Conservation (phyloP, 306 rosid species). For the Comarum palustre region DNA sequence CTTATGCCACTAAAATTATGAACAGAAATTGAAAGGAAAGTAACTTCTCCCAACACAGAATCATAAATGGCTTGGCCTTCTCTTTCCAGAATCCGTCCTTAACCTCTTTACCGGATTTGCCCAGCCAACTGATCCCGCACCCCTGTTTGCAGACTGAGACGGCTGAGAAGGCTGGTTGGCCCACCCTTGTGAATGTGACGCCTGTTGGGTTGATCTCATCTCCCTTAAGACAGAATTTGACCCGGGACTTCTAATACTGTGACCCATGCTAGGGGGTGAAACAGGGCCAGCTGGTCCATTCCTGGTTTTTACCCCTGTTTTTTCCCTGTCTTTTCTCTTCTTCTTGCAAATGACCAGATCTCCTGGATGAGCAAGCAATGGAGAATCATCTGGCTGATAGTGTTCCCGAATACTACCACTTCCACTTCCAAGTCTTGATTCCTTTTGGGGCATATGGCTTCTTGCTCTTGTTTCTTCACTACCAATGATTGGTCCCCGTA, state of each 20-base stretch:
- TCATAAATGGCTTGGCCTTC: constrained; percentile 86
- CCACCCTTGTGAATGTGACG: constrained; percentile 57
- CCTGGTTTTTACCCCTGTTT: constrained; percentile 54
- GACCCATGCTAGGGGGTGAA: constrained; percentile 64
- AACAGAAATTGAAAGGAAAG: constrained; percentile 15
- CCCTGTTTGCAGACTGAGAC: constrained; percentile 35
- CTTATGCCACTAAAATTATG: constrained; percentile 37
- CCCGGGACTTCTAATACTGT: constrained; percentile 57
- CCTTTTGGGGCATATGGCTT: constrained; percentile 57
- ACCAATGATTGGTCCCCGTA: constrained; percentile 38
- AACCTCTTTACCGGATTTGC: constrained; percentile 81
- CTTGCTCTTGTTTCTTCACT: constrained; percentile 58
- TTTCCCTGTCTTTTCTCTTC: constrained; percentile 87
- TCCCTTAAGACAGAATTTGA: constrained; percentile 53
- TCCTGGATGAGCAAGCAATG: constrained; percentile 76
- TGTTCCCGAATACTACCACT: constrained; percentile 60
- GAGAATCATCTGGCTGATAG: constrained; percentile 58
- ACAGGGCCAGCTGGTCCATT: constrained; percentile 61
- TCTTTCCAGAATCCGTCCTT: constrained; percentile 88
- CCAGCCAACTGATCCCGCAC: constrained; percentile 70
- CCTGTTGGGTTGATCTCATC: constrained; percentile 52
- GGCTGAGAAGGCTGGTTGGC: constrained; percentile 50
- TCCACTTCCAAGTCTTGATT: constrained; percentile 58
- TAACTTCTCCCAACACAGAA: constrained; percentile 28
- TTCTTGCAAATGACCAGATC: constrained; percentile 93